phyloP scores from a whole-genome alignment of 2,329 filamentous ascomycete genomes.

The Aspergillus eucalypticola region DNA sequence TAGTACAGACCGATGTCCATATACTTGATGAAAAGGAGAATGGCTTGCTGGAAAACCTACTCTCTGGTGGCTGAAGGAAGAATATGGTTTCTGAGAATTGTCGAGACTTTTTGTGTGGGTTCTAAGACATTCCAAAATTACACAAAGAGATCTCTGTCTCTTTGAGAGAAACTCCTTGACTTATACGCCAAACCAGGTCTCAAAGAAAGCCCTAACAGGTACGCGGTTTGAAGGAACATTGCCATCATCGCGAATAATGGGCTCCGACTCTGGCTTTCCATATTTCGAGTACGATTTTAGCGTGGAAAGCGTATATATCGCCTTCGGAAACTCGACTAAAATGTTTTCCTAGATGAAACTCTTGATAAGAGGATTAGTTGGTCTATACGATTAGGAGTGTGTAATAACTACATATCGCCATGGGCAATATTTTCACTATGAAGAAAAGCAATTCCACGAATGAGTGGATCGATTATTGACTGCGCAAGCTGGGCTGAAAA shows the following conservation, averaged over 20 bases:
- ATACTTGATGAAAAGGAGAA: no score
- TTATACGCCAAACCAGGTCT: not conserved
- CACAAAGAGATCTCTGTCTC: not conserved
- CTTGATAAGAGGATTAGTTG: conserved; percentile 16
- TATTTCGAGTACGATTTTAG: conserved; percentile 25
- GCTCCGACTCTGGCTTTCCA: conserved; percentile 23
- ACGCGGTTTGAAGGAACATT: conserved; percentile 21
- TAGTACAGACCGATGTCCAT: no score
- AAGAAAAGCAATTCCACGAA: conserved; percentile 24
- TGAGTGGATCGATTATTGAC: conserved; percentile 26
- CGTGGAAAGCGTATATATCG: conserved; percentile 22
- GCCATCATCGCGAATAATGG: conserved; percentile 25
- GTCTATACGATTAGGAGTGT: not conserved
- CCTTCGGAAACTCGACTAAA: conserved; percentile 22
- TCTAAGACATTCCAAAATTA: not conserved
- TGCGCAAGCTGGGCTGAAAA: conserved; percentile 23
- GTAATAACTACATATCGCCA: conserved; percentile 19
- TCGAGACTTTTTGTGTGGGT: not conserved
- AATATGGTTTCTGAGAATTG: not conserved
- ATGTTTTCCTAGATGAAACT: conserved; percentile 31
- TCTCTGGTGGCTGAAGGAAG: no score
- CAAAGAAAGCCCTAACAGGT: conserved; percentile 14
- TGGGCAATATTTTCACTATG: conserved; percentile 28
- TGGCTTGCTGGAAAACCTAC: no score
- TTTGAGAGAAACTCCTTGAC: not conserved